phyloP scores from a whole-genome alignment of 2,329 filamentous ascomycete genomes.

The Ophiostoma novo-ulmi region DNA sequence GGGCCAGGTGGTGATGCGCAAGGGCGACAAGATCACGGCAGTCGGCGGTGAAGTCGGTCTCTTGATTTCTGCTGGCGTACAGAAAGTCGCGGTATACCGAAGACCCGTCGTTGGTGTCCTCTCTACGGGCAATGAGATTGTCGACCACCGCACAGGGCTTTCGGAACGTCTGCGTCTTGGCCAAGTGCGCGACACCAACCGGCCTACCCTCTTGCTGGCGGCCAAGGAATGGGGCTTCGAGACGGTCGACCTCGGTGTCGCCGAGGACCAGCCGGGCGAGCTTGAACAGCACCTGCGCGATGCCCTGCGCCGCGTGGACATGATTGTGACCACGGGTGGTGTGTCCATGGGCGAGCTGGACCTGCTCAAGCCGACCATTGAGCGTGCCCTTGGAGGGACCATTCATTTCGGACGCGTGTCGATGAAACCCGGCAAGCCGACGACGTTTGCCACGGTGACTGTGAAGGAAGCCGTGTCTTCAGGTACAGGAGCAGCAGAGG shows the following conservation, averaged over 20 bases:
- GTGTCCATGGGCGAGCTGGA: slow-evolving; percentile 98
- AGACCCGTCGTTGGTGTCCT: slow-evolving; percentile 78
- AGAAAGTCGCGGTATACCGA: slow-evolving; percentile 65
- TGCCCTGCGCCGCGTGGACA: slow-evolving; percentile 67
- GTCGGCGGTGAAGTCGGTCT: slow-evolving; percentile 89
- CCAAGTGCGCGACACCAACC: slow-evolving; percentile 90
- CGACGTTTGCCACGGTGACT: slow-evolving; percentile 87
- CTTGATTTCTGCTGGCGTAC: slow-evolving; percentile 75
- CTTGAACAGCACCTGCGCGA: slow-evolving; percentile 73
- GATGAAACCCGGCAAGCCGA: slow-evolving; percentile 98
- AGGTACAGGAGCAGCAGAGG: slow-evolving; percentile 1
- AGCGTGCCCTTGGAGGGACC: slow-evolving; percentile 79
- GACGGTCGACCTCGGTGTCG: slow-evolving; percentile 81
- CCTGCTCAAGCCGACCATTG: slow-evolving; percentile 91
- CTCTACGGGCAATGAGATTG: slow-evolving; percentile 92
- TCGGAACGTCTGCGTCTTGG: slow-evolving; percentile 57
- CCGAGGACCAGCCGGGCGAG: slow-evolving; percentile 63
- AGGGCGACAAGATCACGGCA: slow-evolving; percentile 77
- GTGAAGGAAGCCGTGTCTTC: slow-evolving; percentile 47
- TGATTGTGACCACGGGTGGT: slow-evolving; percentile 87
- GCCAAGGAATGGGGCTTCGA: slow-evolving; percentile 69
- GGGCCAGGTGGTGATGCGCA: slow-evolving; percentile 64
- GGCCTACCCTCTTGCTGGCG: slow-evolving; percentile 78
- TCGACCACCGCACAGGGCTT: slow-evolving; percentile 51
- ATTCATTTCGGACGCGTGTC: slow-evolving; percentile 94